phyloP scores from a whole-genome alignment of 148 eudicot species.

The Persicaria maculosa region DNA sequence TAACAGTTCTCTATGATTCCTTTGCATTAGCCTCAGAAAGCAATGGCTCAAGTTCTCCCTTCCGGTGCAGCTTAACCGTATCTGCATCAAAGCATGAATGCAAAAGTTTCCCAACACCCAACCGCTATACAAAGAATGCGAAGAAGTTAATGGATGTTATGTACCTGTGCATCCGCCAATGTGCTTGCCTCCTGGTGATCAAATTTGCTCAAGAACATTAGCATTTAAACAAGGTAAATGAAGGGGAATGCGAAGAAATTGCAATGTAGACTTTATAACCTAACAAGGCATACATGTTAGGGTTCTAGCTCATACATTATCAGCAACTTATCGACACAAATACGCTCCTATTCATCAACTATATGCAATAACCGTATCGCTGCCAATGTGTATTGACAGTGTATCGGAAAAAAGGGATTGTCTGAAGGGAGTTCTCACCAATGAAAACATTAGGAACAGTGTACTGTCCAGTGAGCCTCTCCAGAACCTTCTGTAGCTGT shows the following conservation, averaged over 20 bases:
- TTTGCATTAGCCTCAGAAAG: slow-evolving; percentile 56
- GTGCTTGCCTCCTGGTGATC: slow-evolving; percentile 67
- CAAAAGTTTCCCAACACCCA: not conserved
- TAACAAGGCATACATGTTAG: not conserved
- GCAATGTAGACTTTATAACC: not conserved
- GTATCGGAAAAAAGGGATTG: not conserved
- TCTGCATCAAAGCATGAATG: not conserved
- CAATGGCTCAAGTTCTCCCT: slow-evolving; percentile 79
- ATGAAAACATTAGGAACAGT: slow-evolving; percentile 95
- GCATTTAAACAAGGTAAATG: not conserved
- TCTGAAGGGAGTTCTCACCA: slow-evolving; percentile 29
- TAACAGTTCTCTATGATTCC: slow-evolving; percentile 18
- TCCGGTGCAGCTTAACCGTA: slow-evolving; percentile 23
- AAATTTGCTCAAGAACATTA: not conserved
- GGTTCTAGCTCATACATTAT: not conserved
- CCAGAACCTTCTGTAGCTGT: slow-evolving; percentile 74
- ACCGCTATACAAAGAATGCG: not conserved
- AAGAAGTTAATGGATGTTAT: not conserved
- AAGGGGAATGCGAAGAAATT: not conserved
- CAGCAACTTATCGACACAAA: no score
- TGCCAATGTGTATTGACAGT: not conserved
- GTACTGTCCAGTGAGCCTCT: slow-evolving; percentile 74
- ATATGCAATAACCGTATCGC: no score
- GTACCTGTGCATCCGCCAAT: slow-evolving; percentile 97
- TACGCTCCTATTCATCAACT: no score